phyloP scores from a whole-genome alignment of 305 asterid genomes.

The Fraxinus greggii region DNA sequence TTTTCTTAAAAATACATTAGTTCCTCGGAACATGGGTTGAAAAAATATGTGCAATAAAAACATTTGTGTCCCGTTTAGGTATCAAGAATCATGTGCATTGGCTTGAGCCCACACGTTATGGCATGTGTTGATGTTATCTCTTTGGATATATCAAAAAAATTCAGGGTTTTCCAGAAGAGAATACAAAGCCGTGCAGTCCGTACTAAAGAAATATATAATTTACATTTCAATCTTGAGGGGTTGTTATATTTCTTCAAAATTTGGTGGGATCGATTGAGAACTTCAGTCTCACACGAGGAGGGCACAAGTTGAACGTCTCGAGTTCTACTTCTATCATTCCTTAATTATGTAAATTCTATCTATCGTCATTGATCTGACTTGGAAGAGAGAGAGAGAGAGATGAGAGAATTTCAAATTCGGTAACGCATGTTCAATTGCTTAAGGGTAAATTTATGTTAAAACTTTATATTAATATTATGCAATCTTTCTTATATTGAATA shows the following conservation, averaged over 20 bases:
- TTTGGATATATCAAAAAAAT: not conserved
- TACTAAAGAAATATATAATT: not conserved
- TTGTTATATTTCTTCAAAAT: not conserved
- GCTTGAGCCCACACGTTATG: conserved; percentile 12
- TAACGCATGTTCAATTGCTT: not conserved
- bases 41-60: not conserved
- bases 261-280: not conserved
- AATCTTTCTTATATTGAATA: not conserved
- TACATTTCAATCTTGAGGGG: not conserved
- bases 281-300: not conserved
- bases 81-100: not conserved
- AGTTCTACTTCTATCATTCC: not conserved
- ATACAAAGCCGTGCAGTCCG: not conserved
- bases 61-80: not conserved
- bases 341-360: not conserved
- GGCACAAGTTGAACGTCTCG: not conserved
- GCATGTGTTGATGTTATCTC: conserved; percentile 12
- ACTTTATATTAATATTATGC: not conserved
- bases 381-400: not conserved
- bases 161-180: not conserved
- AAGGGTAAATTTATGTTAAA: not conserved
- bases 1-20: not conserved
- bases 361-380: not conserved
- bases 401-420: not conserved
- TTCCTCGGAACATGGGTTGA: not conserved